Evolutionary conservation across 208 protist species (phyloP), one percentile per base, ranked within the genome.

Genomic region (Trypanosoma theileri): DNA sequence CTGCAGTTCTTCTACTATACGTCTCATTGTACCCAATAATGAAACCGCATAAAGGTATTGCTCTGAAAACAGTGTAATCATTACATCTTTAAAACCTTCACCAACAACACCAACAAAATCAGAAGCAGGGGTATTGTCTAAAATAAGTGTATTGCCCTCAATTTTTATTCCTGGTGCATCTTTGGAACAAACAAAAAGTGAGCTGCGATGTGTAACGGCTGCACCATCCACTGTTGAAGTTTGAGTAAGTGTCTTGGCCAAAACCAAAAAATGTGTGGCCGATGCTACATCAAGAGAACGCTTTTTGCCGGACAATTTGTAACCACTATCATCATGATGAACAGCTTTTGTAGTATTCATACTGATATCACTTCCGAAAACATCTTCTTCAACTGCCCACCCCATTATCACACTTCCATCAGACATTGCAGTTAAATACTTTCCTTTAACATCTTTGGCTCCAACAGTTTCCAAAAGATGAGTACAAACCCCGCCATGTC

Each of bases 361-460:
- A 74, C 91, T 93, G 52, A 91, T 77, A 51, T 96, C 91, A 41
- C 71, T 88, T 44, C 84, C 87, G 53, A 77, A 83, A 10, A 76
- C 77, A 41, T 90, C 82, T 65, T 77, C 71, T 66, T 88, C 81
- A 24, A 80, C 62, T 1, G 91, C 91, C 88, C 91, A 96, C 2
- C 84, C 82, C 82, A 96, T 91, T 67, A 75, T 80, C 10, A 89
- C 65, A 6, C 46, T 83, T 16, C 84, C 91, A 66, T 96, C 91
- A 21, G 91, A 96, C 87, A 96, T 96, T 12, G 75, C 76, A 0
- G 87, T 93, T 40, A 96, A 66, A 67, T 96, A 93, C 62, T 92
- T 92, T 12, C 87, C 91, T 41, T 91, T 93, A 14, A 90, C 22
- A 64, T 92, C 79, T 54, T 86, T 92, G 19, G 82, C 81, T 7